Evolutionary conservation across 371 early-diverging fungal genomes (phyloP).

Genomic region (Mortierella sp.): DNA sequence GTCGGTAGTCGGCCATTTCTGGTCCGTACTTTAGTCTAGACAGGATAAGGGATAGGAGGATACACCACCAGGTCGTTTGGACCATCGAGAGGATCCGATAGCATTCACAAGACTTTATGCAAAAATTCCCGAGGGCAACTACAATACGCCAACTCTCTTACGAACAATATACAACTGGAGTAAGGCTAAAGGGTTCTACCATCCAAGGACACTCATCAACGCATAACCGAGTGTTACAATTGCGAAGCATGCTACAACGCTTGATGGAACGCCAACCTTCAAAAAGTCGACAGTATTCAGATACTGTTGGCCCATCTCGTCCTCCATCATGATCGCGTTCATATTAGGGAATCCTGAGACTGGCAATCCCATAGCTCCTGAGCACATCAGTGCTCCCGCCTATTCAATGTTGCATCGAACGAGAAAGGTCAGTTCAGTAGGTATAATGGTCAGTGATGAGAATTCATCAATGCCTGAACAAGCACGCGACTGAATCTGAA

Average conservation of each 20-base stretch:
- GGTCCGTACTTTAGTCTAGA: no score
- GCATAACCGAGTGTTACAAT: constrained; percentile 85
- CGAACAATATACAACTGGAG: no score
- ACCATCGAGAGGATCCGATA: no score
- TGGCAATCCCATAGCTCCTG: constrained; percentile 93
- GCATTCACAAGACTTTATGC: no score
- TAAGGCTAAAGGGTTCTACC: no score
- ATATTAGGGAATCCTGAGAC: constrained; percentile 97
- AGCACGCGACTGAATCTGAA: constrained; percentile 15
- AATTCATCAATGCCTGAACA: neutral
- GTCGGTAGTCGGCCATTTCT: neutral
- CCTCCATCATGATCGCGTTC: constrained; percentile 94
- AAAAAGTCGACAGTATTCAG: constrained; percentile 87
- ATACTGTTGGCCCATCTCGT: constrained; percentile 89
- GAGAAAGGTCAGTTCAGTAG: constrained; percentile 20
- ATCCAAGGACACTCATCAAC: constrained; percentile 59
- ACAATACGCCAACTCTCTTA: no score
- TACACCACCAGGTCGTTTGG: no score
- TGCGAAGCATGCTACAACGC: constrained; percentile 73
- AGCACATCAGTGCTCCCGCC: constrained; percentile 83
- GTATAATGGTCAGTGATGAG: neutral
- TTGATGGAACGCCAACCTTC: constrained; percentile 82
- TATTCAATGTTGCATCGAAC: constrained; percentile 6
- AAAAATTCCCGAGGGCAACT: no score
- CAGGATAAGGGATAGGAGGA: no score